Evolutionary conservation across 2,329 filamentous ascomycete genomes (phyloP), one percentile per base, ranked within the genome.

Genomic region (Purpureocillium takamizusanense): DNA sequence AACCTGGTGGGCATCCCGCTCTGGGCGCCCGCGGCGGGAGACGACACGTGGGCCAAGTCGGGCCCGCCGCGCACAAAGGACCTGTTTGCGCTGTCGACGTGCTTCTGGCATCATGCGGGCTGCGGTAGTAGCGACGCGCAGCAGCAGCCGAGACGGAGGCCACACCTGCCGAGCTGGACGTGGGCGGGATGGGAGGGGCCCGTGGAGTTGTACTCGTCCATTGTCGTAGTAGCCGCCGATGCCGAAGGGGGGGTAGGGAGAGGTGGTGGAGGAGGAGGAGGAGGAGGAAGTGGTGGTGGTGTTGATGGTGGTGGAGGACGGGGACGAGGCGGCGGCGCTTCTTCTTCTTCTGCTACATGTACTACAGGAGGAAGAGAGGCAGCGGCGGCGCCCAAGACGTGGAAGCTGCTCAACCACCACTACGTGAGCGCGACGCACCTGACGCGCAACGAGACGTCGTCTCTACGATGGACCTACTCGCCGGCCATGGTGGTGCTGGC

Each of bases 171-270:
- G 8, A 61, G 58, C 41, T 61, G 58, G 58, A 57, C 57, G 2
- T 61, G 58, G 58, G 57, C 57, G 3, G 58, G 58, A 2, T 61
- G 58, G 58, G 48, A 51, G 14, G 58, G 58, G 12, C 45, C 53
- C 5, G 58, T 60, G 11, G 57, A 60, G 23, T 44, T 61, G 32
- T 49, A 53, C 42, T 60, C 56, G 6, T 56, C 55, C 10, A 52
- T 60, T 17, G 46, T 50, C 2, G 50, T 60, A n/a, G 48, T 51
- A 6, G 57, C 58, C 21, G 47, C 53, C 2, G 53, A 55, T 14
- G 51, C 45, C 30, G 56, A 49, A 23, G 33, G 42, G n/a, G n/a
- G n/a, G n/a, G n/a, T n/a, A n/a, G n/a, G n/a, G n/a, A n/a, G n/a
- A n/a, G n/a, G n/a, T n/a, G n/a, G n/a, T n/a, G n/a, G n/a, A n/a